These are phyloP conservation scores for Neobulgaria alba DNA, from an alignment of 2,329 filamentous ascomycete genomes.

Conservation along the genomic window DNA sequence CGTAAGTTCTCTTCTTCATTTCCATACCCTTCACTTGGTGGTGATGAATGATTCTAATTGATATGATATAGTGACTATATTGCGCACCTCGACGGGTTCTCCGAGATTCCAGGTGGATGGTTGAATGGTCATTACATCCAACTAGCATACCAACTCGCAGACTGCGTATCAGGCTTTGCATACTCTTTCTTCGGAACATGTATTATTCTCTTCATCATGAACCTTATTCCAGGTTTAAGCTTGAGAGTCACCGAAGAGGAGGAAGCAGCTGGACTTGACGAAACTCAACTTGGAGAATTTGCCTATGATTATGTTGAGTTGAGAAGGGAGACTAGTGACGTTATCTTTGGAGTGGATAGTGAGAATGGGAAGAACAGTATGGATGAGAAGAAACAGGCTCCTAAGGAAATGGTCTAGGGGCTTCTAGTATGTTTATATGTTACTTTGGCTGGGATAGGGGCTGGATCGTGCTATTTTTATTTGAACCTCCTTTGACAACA, in stretches of 20 bases:
- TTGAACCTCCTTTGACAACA: too few species aligned
- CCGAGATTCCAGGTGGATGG: conserved; percentile 65
- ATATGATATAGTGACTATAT: conserved; percentile 51
- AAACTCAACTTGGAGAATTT: conserved; percentile 83
- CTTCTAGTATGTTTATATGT: too few species aligned
- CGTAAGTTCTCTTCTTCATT: conserved; percentile 36
- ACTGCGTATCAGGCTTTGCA: conserved; percentile 62
- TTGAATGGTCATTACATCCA: conserved; percentile 74
- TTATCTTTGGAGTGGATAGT: conserved; percentile 13
- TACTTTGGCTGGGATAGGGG: too few species aligned
- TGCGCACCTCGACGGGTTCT: conserved; percentile 57
- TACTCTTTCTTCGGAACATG: conserved; percentile 73
- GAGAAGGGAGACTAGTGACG: conserved; percentile 47
- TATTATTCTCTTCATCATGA: conserved; percentile 69
- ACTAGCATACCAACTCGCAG: conserved; percentile 74
- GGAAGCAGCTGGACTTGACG: conserved; percentile 75
- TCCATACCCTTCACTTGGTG: neutral
- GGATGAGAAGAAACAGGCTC: too few species aligned
- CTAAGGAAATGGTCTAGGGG: too few species aligned
- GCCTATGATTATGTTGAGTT: conserved; percentile 63
- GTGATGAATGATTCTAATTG: neutral
- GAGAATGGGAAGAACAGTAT: conserved; percentile 4
- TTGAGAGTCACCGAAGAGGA: conserved; percentile 37
- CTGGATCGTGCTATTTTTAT: too few species aligned
- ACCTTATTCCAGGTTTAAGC: conserved; percentile 63